Conservation (phyloP, 768 basidiomycete species). For the Cantharellus cinnabarinus region DNA sequence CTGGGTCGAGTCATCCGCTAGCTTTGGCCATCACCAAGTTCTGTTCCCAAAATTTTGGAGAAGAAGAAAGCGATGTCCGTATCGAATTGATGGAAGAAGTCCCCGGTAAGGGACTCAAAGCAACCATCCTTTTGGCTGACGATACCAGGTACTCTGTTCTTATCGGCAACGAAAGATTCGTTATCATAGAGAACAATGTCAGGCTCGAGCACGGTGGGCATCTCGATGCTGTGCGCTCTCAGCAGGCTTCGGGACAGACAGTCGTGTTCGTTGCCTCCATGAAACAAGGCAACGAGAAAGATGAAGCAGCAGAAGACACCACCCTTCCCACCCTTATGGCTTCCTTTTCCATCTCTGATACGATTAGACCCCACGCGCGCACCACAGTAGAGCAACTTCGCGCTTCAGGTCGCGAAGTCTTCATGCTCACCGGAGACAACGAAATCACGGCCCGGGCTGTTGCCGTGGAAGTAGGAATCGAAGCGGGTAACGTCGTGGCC, state of each 20-base stretch:
- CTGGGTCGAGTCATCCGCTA: constrained; percentile 32
- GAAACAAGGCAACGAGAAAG: not conserved
- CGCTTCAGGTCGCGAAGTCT: constrained; percentile 34
- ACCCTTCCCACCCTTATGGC: constrained; percentile 2
- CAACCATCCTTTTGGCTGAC: constrained; percentile 18
- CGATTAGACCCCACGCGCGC: not conserved
- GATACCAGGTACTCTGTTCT: constrained; percentile 21
- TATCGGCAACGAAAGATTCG: constrained; percentile 39
- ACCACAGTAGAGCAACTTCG: constrained; percentile 19
- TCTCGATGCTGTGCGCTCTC: constrained; percentile 11
- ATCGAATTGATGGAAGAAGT: constrained; percentile 31
- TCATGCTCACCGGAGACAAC: constrained; percentile 74
- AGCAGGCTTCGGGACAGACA: constrained; percentile 52
- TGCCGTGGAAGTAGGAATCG: constrained; percentile 44
- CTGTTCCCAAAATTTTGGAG: constrained; percentile 15
- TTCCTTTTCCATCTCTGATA: constrained; percentile 5
- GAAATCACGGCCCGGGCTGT: constrained; percentile 49
- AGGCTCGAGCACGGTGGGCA: not conserved
- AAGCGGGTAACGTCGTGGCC: constrained; percentile 44
- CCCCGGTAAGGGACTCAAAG: constrained; percentile 45
- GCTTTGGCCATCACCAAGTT: constrained; percentile 22
- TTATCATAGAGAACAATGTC: not conserved
- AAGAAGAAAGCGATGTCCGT: constrained; percentile 12
- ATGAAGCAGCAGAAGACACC: constrained; percentile 10
- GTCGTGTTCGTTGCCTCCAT: constrained; percentile 36